Conservation (phyloP, 2,329 filamentous ascomycete genomes). For the Colletotrichum sp. region DNA sequence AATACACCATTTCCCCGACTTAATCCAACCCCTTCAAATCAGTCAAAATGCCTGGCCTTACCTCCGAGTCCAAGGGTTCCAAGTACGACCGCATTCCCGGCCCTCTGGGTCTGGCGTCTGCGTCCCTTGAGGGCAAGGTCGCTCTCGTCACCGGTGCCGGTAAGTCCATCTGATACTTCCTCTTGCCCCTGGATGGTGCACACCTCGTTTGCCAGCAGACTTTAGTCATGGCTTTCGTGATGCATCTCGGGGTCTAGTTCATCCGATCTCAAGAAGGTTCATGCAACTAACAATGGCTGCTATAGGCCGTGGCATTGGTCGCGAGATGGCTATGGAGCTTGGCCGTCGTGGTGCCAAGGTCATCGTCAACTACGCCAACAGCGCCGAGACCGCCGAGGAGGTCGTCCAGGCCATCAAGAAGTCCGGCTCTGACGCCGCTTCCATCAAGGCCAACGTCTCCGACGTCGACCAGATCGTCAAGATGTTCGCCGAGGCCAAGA, state of each 20-base stretch:
- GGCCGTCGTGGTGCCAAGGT: constrained; percentile 62
- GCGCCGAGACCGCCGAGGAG: constrained; percentile 59
- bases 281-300: background rate
- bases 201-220: background rate
- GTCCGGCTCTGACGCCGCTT: constrained; percentile 64
- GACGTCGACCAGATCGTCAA: constrained; percentile 66
- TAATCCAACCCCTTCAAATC: background rate
- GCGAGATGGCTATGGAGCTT: constrained; percentile 62
- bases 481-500: constrained; percentile 67
- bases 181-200: background rate
- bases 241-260: background rate
- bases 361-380: constrained; percentile 65
- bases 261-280: background rate
- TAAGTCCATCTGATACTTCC: constrained; percentile 27
- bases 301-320: constrained; percentile 62
- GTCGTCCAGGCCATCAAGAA: constrained; percentile 56
- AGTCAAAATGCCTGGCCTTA: constrained; percentile 37
- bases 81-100: constrained; percentile 43
- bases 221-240: background rate
- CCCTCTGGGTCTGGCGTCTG: constrained; percentile 41
- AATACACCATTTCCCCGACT: background rate
- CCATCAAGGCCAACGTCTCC: constrained; percentile 72
- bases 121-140: constrained; percentile 82
- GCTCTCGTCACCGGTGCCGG: constrained; percentile 78
- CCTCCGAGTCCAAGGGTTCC: constrained; percentile 24